These are phyloP conservation scores for Zanthoxylum bungeanum DNA, from an alignment of 345 rosid genomes.

Conservation along the genomic window DNA sequence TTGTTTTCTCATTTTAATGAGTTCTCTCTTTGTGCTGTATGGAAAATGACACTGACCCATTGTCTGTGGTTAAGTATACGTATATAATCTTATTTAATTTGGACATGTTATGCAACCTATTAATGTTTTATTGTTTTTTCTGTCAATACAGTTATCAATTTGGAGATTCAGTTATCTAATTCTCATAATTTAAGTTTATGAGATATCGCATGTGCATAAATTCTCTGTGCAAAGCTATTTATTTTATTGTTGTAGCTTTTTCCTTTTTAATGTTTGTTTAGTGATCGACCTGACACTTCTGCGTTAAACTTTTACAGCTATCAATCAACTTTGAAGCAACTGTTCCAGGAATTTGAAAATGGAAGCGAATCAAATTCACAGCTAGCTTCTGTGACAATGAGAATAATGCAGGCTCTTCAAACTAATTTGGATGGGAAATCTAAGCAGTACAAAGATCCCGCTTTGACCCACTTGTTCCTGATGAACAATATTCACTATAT, in stretches of 20 bases:
- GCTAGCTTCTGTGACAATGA: conserved; percentile 85
- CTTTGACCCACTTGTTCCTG: conserved; percentile 88
- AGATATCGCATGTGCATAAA: not conserved
- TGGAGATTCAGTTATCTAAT: not conserved
- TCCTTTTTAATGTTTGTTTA: not conserved
- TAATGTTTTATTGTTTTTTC: not conserved
- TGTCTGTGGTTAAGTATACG: not conserved
- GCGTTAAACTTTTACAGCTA: conserved; percentile 52
- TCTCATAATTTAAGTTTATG: not conserved
- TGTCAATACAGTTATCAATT: not conserved
- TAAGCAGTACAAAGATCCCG: conserved; percentile 88
- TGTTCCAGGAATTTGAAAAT: conserved; percentile 87
- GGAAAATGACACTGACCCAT: not conserved
- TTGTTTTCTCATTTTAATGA: not conserved
- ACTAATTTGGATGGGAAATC: conserved; percentile 92
- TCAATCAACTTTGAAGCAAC: conserved; percentile 91
- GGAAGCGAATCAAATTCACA: conserved; percentile 64
- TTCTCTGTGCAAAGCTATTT: not conserved
- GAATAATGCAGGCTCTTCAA: conserved; percentile 99
- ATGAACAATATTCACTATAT: conserved; percentile 99
- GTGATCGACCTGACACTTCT: not conserved
- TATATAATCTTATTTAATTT: not conserved
- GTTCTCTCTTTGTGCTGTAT: not conserved
- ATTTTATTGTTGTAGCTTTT: not conserved
- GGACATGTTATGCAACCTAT: not conserved